These are phyloP conservation scores for Tolypocladium nubicola DNA, from an alignment of 2,329 filamentous ascomycete genomes.

Conservation along the genomic window DNA sequence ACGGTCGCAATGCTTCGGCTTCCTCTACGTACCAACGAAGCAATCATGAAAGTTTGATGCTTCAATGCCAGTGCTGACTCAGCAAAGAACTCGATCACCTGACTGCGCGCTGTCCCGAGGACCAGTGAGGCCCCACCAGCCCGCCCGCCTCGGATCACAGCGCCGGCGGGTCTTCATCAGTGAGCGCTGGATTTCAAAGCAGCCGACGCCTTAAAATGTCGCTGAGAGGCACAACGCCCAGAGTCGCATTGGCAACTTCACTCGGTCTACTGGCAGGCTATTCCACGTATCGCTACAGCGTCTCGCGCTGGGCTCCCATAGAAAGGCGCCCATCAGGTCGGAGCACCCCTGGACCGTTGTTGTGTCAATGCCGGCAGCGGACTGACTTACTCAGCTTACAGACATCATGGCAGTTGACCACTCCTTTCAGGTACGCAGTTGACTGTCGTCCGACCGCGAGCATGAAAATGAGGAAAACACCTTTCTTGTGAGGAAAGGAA, in stretches of 20 bases:
- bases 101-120: neutral
- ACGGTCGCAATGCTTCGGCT: neutral
- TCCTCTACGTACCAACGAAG: neutral
- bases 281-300: slow-evolving; percentile 16
- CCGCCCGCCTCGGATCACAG: neutral
- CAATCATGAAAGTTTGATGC: slow-evolving; percentile 1
- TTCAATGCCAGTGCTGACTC: neutral
- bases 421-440: slow-evolving; percentile 32
- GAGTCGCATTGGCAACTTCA: slow-evolving; percentile 15
- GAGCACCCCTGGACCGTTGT: neutral
- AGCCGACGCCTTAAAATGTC: slow-evolving; percentile 15
- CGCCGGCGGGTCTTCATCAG: neutral
- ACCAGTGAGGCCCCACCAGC: neutral
- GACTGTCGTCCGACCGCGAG: slow-evolving; percentile 2
- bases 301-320: slow-evolving; percentile 10
- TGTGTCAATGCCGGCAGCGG: neutral
- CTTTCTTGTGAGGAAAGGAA: neutral
- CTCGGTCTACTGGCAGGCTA: slow-evolving; percentile 16
- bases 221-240: slow-evolving; percentile 14
- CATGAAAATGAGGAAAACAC: neutral
- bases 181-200: slow-evolving; percentile 21
- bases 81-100: neutral
- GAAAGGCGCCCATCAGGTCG: slow-evolving; percentile 1
- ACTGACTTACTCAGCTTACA: slow-evolving; percentile 5
- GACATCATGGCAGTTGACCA: slow-evolving; percentile 32